Evolutionary conservation across 2,329 filamentous ascomycete species (phyloP), one percentile per base, ranked within the genome.

Genomic region (Epichloe aotearoae): DNA sequence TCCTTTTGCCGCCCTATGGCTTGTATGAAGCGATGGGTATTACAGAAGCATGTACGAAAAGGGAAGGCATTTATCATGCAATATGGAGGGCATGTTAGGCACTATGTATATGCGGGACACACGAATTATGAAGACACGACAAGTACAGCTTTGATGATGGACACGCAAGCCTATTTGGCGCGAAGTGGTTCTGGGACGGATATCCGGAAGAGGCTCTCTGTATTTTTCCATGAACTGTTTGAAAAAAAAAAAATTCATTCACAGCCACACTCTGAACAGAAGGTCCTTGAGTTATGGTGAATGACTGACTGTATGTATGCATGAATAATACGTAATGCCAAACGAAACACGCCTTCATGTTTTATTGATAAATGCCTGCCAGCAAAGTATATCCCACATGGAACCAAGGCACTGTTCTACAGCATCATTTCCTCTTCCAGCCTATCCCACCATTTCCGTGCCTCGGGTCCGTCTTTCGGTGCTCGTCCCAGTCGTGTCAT

Each of bases 351-450:
- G 30, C 30, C 30, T 30, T 30, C 30, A 30, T 11, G 30, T 4
- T 4, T 11, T 11, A 4, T 30, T 4, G 4, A 30, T n/a, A n/a
- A n/a, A n/a, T 30, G 36, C 5, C 14, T 6, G 14, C 36, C 15
- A 14, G 36, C 12, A 38, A 44, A 33, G 33, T 30, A n/a, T 5
- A 44, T 5, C 6, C 20, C 41, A n/a, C 12, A 19, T 19, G 19
- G 19, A 19, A 20, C 41, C 15, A 15, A 26, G 6, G 23, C 3
- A 26, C 41, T 26, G 6, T n/a, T 19, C 55, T 62, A 68, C 41
- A 55, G 53, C 51, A 62, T 57, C 53, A 68, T 17, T 39, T 68
- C 62, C n/a, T 57, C 50, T 47, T 60, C 61, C 33, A 68, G 6
- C 12, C 39, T 56, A 11, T 53, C 42, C 61, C 65, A 66, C 64